These are phyloP conservation scores for Xylaria arbuscula DNA, from an alignment of 2,329 filamentous ascomycete species.

Conservation along the genomic window DNA sequence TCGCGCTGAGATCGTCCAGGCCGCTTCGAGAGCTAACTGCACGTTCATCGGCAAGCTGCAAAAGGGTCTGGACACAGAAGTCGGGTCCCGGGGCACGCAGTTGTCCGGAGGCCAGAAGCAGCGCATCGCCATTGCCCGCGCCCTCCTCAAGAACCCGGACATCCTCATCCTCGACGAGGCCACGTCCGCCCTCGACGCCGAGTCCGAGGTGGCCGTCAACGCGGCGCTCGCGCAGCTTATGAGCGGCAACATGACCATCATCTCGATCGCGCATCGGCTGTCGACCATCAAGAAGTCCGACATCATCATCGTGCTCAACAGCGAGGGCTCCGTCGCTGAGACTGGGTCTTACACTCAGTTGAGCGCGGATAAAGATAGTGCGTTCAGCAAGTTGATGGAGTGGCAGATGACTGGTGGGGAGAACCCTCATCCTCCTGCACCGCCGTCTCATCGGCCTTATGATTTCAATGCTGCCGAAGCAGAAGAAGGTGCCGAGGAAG, in stretches of 20 bases:
- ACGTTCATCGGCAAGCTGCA: conserved; percentile 97
- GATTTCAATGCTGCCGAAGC: conserved; percentile 50
- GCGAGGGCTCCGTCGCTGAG: conserved; percentile 89
- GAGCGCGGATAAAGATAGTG: conserved; percentile 77
- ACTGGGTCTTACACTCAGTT: conserved; percentile 85
- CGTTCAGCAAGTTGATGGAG: conserved; percentile 96
- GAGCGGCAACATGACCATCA: conserved; percentile 90
- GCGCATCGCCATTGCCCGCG: conserved; percentile 94
- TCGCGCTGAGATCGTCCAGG: conserved; percentile 82
- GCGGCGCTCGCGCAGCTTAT: conserved; percentile 85
- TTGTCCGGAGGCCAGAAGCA: conserved; percentile 97
- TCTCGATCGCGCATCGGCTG: conserved; percentile 94
- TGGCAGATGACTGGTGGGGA: conserved; percentile 97
- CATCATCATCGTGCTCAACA: conserved; percentile 89
- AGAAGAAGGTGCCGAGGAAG: conserved; percentile 27
- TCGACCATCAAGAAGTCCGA: conserved; percentile 97
- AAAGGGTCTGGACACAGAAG: conserved; percentile 92
- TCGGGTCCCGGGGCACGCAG: conserved; percentile 91
- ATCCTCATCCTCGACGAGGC: conserved; percentile 97
- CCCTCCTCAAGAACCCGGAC: conserved; percentile 93
- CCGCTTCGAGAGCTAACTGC: conserved; percentile 93
- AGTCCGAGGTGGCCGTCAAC: conserved; percentile 97
- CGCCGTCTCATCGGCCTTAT: conserved; percentile 57
- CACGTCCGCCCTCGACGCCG: conserved; percentile 93
- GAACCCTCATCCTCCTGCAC: conserved; percentile 54